A percentile compares a stretch with the other conserved stretches of the same genome.
Evolutionary conservation across 139 green algal genomes (phyloP).

Genomic region (Picochlorum sp.): DNA sequence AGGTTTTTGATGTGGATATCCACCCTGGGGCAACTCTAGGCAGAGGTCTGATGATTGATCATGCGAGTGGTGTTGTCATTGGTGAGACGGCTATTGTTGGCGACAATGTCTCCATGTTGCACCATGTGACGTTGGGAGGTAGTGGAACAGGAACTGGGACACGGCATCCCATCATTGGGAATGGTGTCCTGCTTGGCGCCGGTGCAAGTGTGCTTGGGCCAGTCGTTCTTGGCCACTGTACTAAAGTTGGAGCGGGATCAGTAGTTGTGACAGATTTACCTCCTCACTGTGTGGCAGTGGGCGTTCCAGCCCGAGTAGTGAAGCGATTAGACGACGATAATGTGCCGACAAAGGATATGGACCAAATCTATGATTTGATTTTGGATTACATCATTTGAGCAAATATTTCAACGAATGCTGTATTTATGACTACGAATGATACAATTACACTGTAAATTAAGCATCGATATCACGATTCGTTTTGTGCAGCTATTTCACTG

Average conservation of each 20-base stretch:
- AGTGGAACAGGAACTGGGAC: conserved; percentile 67
- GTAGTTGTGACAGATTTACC: conserved; percentile 79
- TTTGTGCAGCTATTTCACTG: too few relatives aligned
- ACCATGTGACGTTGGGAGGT: conserved; percentile 88
- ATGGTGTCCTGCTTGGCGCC: conserved; percentile 82
- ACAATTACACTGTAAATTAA: too few relatives aligned
- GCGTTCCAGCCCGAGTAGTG: conserved; percentile 74
- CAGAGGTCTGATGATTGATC: conserved; percentile 90
- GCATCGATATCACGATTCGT: too few relatives aligned
- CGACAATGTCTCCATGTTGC: conserved; percentile 90
- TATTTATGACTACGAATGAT: too few relatives aligned
- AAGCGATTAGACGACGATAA: conserved; percentile 37
- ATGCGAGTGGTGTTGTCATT: conserved; percentile 79
- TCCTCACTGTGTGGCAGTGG: conserved; percentile 75
- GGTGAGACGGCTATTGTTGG: conserved; percentile 90
- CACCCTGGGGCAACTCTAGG: conserved; percentile 87
- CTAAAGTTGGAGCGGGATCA: conserved; percentile 76
- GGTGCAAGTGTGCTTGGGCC: conserved; percentile 76
- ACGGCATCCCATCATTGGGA: conserved; percentile 62
- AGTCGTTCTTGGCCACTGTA: conserved; percentile 60
- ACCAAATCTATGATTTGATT: conserved; percentile 64
- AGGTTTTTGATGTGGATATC: conserved; percentile 89
- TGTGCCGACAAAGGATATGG: conserved; percentile 69
- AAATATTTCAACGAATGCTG: not conserved
- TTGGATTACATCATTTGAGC: conserved; percentile 69